Evolutionary conservation across 306 rosid genomes (phyloP), one percentile per base, ranked within the genome.

Genomic region (Rubus parviflorus): DNA sequence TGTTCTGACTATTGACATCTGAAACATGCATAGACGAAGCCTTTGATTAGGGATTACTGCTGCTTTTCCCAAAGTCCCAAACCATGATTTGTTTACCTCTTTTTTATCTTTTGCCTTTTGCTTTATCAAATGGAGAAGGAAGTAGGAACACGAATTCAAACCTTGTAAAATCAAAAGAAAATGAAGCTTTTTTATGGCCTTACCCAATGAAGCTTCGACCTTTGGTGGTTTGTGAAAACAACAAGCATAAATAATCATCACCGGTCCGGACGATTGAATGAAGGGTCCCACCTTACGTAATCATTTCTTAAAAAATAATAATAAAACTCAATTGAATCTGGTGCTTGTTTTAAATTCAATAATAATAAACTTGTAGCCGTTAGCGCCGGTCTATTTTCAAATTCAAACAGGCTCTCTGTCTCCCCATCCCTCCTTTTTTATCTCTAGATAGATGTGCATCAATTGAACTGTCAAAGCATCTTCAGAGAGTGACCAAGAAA

Each of bases 381-480:
- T 95, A 82, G 86, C 97, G 97, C 98, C 86, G 72, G 65, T 73
- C 74, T 56, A 4, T 45, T 81, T 94, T 92, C 88, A 89, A 95
- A 95, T 89, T 95, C 87, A 81, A 92, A 94, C 47, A 47, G 22
- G 22, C 64, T 20, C n/a, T 15, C 68, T 60, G 11, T 69, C 58
- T 9, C 35, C n/a, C 48, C 15, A 54, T 4, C 3, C 73, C 68
- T 70, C 23, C 35, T 62, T 9, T 10, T 17, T 5, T 78, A 65
- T 73, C 49, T 61, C 68, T 9, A 45, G 11, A 23, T 65, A 65
- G 13, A 38, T 14, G 5, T 42, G 16, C 15, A 68, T 14, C 41
- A 23, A 49, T 8, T 20, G 8, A 15, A 16, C 68, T 42, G 22
- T 35, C 68, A 19, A 19, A 13, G 7, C 78, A 61, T 61, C 48